phyloP scores from a whole-genome alignment of 805 yeast genomes.

The Tetrapisispora nanseiensis region DNA sequence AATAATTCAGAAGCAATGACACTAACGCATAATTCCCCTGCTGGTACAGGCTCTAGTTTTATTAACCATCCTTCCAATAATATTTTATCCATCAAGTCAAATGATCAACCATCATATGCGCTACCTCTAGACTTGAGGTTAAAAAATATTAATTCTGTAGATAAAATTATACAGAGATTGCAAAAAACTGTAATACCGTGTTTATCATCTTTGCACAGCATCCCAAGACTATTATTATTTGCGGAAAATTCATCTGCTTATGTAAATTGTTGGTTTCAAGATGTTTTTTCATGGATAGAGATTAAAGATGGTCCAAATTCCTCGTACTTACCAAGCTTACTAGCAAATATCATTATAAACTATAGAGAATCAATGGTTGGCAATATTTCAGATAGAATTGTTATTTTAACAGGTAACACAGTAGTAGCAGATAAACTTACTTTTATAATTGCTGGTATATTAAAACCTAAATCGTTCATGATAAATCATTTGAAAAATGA shows the following conservation, averaged over 20 bases:
- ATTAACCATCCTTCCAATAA: background rate
- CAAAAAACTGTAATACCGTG: constrained; percentile 26
- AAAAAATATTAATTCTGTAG: constrained; percentile 15
- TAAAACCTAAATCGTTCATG: constrained; percentile 30
- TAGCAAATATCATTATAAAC: constrained; percentile 22
- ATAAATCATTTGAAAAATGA: background rate
- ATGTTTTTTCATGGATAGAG: constrained; percentile 34
- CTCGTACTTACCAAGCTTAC: constrained; percentile 20
- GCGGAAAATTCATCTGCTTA: constrained; percentile 22
- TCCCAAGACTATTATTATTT: constrained; percentile 32
- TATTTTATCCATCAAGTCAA: background rate
- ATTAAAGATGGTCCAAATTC: constrained; percentile 33
- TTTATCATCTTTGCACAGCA: constrained; percentile 22
- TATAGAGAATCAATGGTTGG: constrained; percentile 15
- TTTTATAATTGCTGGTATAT: constrained; percentile 42
- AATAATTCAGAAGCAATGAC: background rate
- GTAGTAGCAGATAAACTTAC: constrained; percentile 50
- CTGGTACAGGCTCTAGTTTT: background rate
- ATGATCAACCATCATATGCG: background rate
- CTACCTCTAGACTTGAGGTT: constrained; percentile 6
- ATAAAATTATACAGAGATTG: constrained; percentile 19
- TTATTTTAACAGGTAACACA: constrained; percentile 50
- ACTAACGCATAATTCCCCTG: background rate
- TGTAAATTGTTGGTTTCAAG: constrained; percentile 32
- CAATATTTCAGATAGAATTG: constrained; percentile 37